Evolutionary conservation across 1,139 yeast species (phyloP).

Genomic region (Protomyces arabidopsidicola): DNA sequence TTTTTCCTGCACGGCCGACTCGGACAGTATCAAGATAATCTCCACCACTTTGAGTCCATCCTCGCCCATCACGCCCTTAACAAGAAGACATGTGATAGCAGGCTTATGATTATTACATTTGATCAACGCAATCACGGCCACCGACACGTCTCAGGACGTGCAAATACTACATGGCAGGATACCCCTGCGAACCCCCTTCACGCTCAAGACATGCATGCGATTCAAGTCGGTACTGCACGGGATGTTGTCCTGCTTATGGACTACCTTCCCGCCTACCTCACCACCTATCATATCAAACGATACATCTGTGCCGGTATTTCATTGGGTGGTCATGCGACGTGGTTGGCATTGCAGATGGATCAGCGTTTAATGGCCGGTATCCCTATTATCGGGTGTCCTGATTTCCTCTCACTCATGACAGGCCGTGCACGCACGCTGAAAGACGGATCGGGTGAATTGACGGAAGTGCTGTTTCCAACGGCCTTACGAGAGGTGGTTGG

Average conservation of each 20-base stretch:
- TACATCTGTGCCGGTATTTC: conserved; percentile 54
- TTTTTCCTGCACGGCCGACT: conserved; percentile 28
- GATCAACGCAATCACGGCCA: conserved; percentile 44
- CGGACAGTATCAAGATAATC: conserved; percentile 20
- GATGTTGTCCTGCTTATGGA: conserved; percentile 51
- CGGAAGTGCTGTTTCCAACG: conserved; percentile 28
- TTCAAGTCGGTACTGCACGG: conserved; percentile 45
- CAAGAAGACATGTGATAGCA: conserved; percentile 14
- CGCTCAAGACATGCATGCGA: conserved; percentile 52
- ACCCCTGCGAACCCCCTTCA: conserved; percentile 45
- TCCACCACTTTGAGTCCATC: conserved; percentile 2
- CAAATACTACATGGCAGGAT: conserved; percentile 24
- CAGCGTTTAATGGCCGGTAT: conserved; percentile 29
- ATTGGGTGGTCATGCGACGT: conserved; percentile 57
- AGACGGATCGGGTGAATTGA: conserved; percentile 5
- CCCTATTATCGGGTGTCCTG: conserved; percentile 34
- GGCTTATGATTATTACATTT: conserved; percentile 49
- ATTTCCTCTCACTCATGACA: conserved; percentile 29
- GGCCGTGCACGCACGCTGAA: conserved; percentile 26
- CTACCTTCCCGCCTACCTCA: conserved; percentile 46
- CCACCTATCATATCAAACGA: conserved; percentile 32
- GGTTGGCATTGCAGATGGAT: conserved; percentile 37
- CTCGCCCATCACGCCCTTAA: conserved; percentile 1
- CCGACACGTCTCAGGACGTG: neutral
- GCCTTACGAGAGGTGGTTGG: conserved; percentile 23